A percentile compares a stretch with the other conserved stretches of the same genome.
Evolutionary conservation across 2,329 filamentous ascomycete species (phyloP).

Genomic region (Penicillium sp.): DNA sequence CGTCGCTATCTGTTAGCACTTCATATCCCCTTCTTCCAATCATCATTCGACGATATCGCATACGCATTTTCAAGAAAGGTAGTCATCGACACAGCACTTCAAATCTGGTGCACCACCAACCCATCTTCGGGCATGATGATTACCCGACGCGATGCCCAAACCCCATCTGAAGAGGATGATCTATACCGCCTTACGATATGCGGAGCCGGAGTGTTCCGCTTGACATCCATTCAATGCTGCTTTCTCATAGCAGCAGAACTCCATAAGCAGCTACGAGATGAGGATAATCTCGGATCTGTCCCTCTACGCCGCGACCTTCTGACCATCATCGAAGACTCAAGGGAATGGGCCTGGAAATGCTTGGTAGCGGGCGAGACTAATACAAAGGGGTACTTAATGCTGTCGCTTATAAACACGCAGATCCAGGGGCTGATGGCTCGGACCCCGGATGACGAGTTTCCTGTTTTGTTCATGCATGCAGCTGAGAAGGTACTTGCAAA

Average conservation of each 20-base stretch:
- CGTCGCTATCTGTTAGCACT: constrained; percentile 30
- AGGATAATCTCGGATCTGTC: constrained; percentile 26
- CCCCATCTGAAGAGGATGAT: constrained; percentile 18
- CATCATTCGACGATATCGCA: constrained; percentile 18
- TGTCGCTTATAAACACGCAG: constrained; percentile 41
- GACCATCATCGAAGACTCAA: constrained; percentile 41
- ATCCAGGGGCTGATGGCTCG: constrained; percentile 46
- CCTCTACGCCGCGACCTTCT: constrained; percentile 29
- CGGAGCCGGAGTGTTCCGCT: constrained; percentile 35
- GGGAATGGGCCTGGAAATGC: constrained; percentile 40
- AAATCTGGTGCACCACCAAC: constrained; percentile 47
- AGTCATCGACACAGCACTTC: constrained; percentile 51
- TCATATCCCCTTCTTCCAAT: constrained; percentile 30
- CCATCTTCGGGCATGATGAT: constrained; percentile 23
- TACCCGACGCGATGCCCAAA: not conserved
- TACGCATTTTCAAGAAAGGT: constrained; percentile 54
- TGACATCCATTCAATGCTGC: constrained; percentile 16
- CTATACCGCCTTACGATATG: constrained; percentile 42
- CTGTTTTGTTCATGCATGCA: constrained; percentile 37
- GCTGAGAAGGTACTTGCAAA: constrained; percentile 35
- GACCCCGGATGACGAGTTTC: constrained; percentile 34
- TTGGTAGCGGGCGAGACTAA: constrained; percentile 58
- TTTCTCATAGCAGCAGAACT: constrained; percentile 28
- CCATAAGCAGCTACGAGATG: constrained; percentile 28
- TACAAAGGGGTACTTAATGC: constrained; percentile 54